These are phyloP conservation scores for Hypoxylon sp. DNA, from an alignment of 2,329 filamentous ascomycete species.

Conservation along the genomic window DNA sequence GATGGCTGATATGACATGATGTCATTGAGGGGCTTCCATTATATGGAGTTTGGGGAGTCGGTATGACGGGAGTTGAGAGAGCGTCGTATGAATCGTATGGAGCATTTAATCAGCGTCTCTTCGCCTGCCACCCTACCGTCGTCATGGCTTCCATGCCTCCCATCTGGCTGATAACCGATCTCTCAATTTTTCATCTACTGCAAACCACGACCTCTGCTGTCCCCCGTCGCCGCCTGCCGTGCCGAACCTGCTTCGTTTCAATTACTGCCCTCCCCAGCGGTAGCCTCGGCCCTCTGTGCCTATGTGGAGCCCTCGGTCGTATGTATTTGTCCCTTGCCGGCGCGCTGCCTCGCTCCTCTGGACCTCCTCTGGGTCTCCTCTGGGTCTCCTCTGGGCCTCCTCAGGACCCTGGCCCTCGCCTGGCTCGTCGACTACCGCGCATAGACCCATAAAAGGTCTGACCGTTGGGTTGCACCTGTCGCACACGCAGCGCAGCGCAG, in stretches of 20 bases:
- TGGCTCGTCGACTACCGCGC: constrained; percentile 28
- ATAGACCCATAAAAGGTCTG: constrained; percentile 30
- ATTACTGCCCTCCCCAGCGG: constrained; percentile 22
- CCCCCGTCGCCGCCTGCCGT: neutral
- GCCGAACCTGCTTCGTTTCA: constrained; percentile 10
- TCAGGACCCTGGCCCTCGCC: neutral
- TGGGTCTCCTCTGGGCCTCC: too few relatives aligned
- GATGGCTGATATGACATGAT: constrained; percentile 27
- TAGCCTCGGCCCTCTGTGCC: constrained; percentile 1
- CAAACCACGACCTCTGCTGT: neutral
- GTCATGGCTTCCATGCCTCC: neutral
- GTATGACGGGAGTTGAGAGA: constrained; percentile 11
- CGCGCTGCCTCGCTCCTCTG: too few relatives aligned
- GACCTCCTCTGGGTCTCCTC: too few relatives aligned
- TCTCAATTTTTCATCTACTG: neutral
- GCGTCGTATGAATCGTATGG: constrained; percentile 1
- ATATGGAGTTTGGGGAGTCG: constrained; percentile 20
- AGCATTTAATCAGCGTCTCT: constrained; percentile 2
- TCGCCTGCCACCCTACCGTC: constrained; percentile 23
- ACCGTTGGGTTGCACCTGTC: constrained; percentile 29
- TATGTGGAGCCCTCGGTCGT: too few relatives aligned
- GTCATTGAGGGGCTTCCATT: constrained; percentile 28
- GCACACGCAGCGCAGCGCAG: constrained; percentile 29
- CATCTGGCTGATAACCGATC: neutral
- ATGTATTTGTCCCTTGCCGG: too few relatives aligned